These are phyloP conservation scores for Penicillium coprophilum DNA, from an alignment of 495 filamentous ascomycete genomes.

Conservation along the genomic window DNA sequence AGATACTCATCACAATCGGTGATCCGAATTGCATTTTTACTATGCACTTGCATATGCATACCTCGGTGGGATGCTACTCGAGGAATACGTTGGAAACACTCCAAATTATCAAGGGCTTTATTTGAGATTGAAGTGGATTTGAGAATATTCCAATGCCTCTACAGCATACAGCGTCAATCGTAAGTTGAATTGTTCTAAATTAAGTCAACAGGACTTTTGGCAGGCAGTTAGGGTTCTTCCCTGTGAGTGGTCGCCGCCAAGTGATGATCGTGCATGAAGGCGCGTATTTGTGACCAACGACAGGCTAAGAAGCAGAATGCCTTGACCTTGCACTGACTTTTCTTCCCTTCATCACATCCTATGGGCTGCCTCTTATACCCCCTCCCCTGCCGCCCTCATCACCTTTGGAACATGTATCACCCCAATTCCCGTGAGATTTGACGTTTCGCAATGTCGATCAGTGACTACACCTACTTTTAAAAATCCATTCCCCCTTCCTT, in stretches of 20 bases:
- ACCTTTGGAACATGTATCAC: constrained; percentile 27
- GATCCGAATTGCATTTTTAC: not conserved
- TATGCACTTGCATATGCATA: not conserved
- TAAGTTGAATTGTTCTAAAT: not conserved
- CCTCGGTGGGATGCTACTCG: not conserved
- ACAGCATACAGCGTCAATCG: no score
- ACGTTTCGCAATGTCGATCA: constrained; percentile 28
- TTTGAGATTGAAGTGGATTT: not conserved
- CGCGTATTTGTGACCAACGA: constrained; percentile 41
- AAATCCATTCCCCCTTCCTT: constrained; percentile 16
- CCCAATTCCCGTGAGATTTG: constrained; percentile 18
- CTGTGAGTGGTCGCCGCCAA: constrained; percentile 24
- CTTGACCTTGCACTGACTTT: constrained; percentile 8
- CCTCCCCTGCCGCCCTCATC: constrained; percentile 26
- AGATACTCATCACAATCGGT: not conserved
- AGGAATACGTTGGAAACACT: not conserved
- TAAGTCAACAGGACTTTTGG: not conserved
- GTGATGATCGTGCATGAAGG: constrained; percentile 32
- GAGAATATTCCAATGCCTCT: not conserved
- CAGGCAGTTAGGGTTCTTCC: constrained; percentile 1
- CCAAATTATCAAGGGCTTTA: not conserved
- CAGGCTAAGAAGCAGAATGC: constrained; percentile 13
- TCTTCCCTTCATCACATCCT: constrained; percentile 37
- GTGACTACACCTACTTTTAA: constrained; percentile 23
- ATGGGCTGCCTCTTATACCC: constrained; percentile 29